Percentiles rank a stretch among this genome's conserved stretches.
phyloP scores from a whole-genome alignment of 495 filamentous ascomycete genomes.

The Hypoxylon rickii region DNA sequence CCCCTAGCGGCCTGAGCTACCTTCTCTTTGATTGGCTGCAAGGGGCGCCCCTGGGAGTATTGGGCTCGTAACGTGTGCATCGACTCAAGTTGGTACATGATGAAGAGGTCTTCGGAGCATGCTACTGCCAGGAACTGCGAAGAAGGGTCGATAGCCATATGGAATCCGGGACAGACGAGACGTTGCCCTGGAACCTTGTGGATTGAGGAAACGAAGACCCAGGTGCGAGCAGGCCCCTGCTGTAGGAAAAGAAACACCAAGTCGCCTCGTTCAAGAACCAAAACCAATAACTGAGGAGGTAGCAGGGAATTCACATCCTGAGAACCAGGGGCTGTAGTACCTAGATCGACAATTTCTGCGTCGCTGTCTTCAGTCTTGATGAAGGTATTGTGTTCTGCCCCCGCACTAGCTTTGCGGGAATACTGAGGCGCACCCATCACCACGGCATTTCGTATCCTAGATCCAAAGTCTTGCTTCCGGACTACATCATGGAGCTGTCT shows the following conservation, averaged over 20 bases:
- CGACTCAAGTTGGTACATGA: constrained; percentile 65
- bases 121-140: constrained; percentile 54
- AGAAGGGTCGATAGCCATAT: constrained; percentile 80
- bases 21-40: constrained; percentile 54
- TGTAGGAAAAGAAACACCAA: constrained; percentile 72
- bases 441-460: constrained; percentile 66
- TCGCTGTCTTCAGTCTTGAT: constrained; percentile 30
- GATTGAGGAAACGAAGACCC: constrained; percentile 63
- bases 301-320: constrained; percentile 38
- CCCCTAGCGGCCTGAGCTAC: constrained; percentile 67
- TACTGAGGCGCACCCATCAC: constrained; percentile 57
- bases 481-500: constrained; percentile 71
- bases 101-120: constrained; percentile 48
- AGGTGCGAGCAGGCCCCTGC: constrained; percentile 44
- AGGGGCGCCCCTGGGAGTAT: constrained; percentile 37
- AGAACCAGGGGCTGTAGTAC: constrained; percentile 2
- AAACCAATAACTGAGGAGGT: constrained; percentile 76
- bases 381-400: constrained; percentile 41
- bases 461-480: constrained; percentile 75
- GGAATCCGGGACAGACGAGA: constrained; percentile 62
- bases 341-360: constrained; percentile 10
- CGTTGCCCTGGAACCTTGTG: constrained; percentile 61
- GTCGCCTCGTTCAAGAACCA: constrained; percentile 71
- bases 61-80: constrained; percentile 50
- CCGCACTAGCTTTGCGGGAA: constrained; percentile 29